These are phyloP conservation scores for Penicillium verrucosum DNA, from an alignment of 2,329 filamentous ascomycete genomes.

Conservation along the genomic window DNA sequence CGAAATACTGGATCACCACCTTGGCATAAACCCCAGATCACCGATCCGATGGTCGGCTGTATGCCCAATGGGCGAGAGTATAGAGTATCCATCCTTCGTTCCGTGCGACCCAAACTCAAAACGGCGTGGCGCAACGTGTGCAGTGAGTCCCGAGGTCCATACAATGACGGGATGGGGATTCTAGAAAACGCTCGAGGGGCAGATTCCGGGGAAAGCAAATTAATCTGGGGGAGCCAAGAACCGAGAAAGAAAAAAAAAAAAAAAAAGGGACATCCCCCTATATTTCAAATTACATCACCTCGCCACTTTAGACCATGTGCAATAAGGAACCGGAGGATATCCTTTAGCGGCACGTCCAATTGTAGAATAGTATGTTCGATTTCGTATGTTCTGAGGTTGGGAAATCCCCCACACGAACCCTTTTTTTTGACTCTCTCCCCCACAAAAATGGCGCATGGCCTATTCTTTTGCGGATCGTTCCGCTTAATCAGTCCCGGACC, in stretches of 20 bases:
- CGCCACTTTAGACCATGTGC: slow-evolving; percentile 6
- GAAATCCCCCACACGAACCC: slow-evolving; percentile 26
- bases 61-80: slow-evolving; percentile 2
- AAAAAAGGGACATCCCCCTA: background rate
- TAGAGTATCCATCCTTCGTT: slow-evolving; percentile 2
- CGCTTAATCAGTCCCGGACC: slow-evolving; percentile 6
- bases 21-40: slow-evolving; percentile 1
- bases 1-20: slow-evolving; percentile 6
- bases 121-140: slow-evolving; percentile 22
- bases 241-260: background rate
- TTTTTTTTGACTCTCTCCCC: slow-evolving; percentile 19
- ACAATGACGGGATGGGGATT: slow-evolving; percentile 7
- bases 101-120: slow-evolving; percentile 23
- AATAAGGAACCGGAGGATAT: slow-evolving; percentile 8
- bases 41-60: slow-evolving; percentile 6
- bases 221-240: slow-evolving; percentile 4
- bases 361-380: background rate
- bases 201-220: slow-evolving; percentile 8
- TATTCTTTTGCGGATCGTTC: slow-evolving; percentile 18
- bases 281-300: background rate
- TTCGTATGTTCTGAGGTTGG: slow-evolving; percentile 1
- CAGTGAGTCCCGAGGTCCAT: background rate
- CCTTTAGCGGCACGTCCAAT: background rate
- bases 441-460: slow-evolving; percentile 29
- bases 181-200: slow-evolving; percentile 16